Conservation (phyloP, 2,329 filamentous ascomycete genomes). For the Gremmenia infestans region DNA sequence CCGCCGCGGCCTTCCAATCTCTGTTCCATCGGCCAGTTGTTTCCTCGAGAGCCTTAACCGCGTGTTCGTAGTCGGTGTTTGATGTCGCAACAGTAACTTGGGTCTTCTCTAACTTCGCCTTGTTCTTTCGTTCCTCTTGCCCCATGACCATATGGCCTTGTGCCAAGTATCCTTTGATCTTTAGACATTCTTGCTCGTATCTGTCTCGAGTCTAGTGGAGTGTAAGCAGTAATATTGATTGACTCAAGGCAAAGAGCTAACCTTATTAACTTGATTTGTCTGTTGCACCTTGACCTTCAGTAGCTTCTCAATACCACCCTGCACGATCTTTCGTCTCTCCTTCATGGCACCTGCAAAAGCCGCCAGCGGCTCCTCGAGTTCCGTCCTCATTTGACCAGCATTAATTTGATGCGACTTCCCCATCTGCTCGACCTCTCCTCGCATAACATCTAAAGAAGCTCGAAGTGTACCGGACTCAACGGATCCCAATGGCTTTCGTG, state of each 20-base stretch:
- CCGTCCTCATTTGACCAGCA: slow-evolving; percentile 89
- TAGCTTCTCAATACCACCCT: slow-evolving; percentile 88
- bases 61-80: slow-evolving; percentile 88
- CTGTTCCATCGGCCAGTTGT: slow-evolving; percentile 95
- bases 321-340: slow-evolving; percentile 92
- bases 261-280: slow-evolving; percentile 87
- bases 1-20: slow-evolving; percentile 96
- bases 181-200: slow-evolving; percentile 95
- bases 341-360: slow-evolving; percentile 95
- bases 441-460: slow-evolving; percentile 78
- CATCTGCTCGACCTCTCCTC: slow-evolving; percentile 87
- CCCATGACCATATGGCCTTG: slow-evolving; percentile 99
- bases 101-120: slow-evolving; percentile 97
- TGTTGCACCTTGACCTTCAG: slow-evolving; percentile 92
- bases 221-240: not conserved
- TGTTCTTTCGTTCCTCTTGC: slow-evolving; percentile 97
- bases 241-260: slow-evolving; percentile 34
- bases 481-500: slow-evolving; percentile 83
- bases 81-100: slow-evolving; percentile 90
- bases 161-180: slow-evolving; percentile 97
- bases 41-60: slow-evolving; percentile 89
- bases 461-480: slow-evolving; percentile 80
- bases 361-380: slow-evolving; percentile 86
- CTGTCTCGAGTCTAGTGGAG: slow-evolving; percentile 69
- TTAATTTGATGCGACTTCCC: slow-evolving; percentile 89